Evolutionary conservation across 148 eudicot genomes (phyloP).

Genomic region (Heliamphora exappendiculata): DNA sequence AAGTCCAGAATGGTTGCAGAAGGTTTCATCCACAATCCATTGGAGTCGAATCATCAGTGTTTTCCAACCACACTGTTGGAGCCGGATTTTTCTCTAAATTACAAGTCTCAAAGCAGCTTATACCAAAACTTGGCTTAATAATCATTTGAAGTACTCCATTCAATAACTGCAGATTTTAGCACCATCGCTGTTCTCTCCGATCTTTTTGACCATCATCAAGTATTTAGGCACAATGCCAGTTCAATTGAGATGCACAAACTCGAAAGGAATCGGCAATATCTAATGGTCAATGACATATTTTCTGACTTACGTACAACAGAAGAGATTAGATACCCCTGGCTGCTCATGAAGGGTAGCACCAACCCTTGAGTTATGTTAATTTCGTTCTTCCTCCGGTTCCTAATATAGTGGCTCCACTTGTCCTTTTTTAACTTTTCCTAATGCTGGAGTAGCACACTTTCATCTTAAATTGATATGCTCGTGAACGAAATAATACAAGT

Average conservation of each 20-base stretch:
- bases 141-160: not conserved
- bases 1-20: not conserved
- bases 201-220: not conserved
- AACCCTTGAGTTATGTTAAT: not conserved
- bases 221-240: not conserved
- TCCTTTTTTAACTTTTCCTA: not conserved
- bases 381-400: not conserved
- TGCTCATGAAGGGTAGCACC: not conserved
- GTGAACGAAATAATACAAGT: not conserved
- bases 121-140: not conserved
- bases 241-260: not conserved
- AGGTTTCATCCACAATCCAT: not conserved
- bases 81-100: not conserved
- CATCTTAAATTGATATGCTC: not conserved
- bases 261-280: not conserved
- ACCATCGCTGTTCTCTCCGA: not conserved
- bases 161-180: too few species aligned
- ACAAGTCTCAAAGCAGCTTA: not conserved
- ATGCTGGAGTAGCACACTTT: not conserved
- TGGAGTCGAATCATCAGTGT: not conserved
- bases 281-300: not conserved
- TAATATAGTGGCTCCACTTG: not conserved
- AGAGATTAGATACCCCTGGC: not conserved
- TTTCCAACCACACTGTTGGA: constrained; percentile 1
- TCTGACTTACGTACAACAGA: constrained; percentile 7